Percentiles rank a stretch among this genome's conserved stretches.
Conservation (phyloP, 306 rosid genomes). For the Arachis stenosperma region DNA sequence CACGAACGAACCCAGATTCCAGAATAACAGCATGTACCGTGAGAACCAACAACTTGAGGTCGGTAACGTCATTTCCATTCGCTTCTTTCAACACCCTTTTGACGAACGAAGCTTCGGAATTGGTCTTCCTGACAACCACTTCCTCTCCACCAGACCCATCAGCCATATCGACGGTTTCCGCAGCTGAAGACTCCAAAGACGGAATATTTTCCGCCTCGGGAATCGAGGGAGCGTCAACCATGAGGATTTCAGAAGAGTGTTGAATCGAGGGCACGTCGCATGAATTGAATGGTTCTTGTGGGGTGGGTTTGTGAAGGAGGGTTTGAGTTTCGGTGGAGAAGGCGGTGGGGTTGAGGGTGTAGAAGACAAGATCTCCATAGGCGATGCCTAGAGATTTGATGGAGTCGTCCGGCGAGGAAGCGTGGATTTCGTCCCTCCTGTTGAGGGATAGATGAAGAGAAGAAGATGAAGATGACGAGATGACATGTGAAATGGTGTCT, state of each 20-base stretch:
- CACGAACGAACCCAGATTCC: slow-evolving; percentile 74
- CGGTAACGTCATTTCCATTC: slow-evolving; percentile 42
- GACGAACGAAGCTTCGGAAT: slow-evolving; percentile 53
- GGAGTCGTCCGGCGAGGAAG: slow-evolving; percentile 48
- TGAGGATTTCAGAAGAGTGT: slow-evolving; percentile 4
- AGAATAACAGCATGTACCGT: slow-evolving; percentile 68
- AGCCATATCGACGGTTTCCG: slow-evolving; percentile 39
- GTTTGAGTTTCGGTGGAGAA: slow-evolving; percentile 43
- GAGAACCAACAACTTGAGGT: slow-evolving; percentile 52
- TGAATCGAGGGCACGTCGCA: slow-evolving; percentile 12
- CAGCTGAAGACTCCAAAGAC: slow-evolving; percentile 9
- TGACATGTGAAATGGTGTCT: slow-evolving; percentile 44
- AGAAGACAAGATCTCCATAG: slow-evolving; percentile 78
- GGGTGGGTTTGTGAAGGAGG: slow-evolving; percentile 37
- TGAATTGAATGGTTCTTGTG: slow-evolving; percentile 19
- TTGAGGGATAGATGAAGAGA: slow-evolving; percentile 76
- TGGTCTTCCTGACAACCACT: slow-evolving; percentile 22
- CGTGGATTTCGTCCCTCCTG: slow-evolving; percentile 63
- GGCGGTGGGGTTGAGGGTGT: slow-evolving; percentile 52
- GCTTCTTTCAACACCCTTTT: slow-evolving; percentile 57
- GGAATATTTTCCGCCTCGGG: slow-evolving; percentile 6
- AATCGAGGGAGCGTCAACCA: slow-evolving; percentile 5
- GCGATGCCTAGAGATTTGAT: slow-evolving; percentile 64
- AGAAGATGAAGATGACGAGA: slow-evolving; percentile 41
- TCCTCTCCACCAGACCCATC: slow-evolving; percentile 46